phyloP scores from a whole-genome alignment of 257 asterid species.

The Primulina eburnea region DNA sequence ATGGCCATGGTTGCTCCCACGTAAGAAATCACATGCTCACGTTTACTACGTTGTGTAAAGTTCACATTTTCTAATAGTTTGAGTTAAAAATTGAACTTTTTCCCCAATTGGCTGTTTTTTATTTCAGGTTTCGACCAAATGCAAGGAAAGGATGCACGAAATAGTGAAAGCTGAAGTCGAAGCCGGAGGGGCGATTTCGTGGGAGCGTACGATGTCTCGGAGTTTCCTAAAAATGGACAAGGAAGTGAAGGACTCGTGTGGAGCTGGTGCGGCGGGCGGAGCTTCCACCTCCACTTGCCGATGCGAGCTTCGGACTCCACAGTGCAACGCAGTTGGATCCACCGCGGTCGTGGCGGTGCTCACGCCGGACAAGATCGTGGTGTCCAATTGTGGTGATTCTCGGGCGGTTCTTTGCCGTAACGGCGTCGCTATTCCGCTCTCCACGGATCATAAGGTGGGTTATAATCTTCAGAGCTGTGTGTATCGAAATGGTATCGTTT shows the following conservation, averaged over 20 bases:
- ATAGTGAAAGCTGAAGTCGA: conserved; percentile 61
- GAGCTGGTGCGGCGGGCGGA: conserved; percentile 15
- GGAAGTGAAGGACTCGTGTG: conserved; percentile 54
- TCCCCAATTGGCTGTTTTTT: not conserved
- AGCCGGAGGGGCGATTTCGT: conserved; percentile 35
- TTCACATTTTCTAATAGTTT: too few relatives aligned
- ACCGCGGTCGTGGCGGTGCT: conserved; percentile 88
- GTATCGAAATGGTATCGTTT: not conserved
- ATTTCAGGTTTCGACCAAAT: conserved; percentile 73
- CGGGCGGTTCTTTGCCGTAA: conserved; percentile 92
- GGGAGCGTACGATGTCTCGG: conserved; percentile 53
- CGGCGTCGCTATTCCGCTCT: conserved; percentile 84
- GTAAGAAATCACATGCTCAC: conserved; percentile 28
- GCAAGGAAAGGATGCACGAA: conserved; percentile 89
- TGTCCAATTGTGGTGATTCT: conserved; percentile 93
- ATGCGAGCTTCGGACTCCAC: conserved; percentile 82
- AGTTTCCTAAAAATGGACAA: conserved; percentile 76
- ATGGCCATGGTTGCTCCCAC: conserved; percentile 99
- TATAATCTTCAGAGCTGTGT: not conserved
- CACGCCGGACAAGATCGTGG: conserved; percentile 67
- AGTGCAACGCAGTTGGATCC: conserved; percentile 98
- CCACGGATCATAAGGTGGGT: conserved; percentile 83
- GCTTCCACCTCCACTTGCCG: conserved; percentile 51
- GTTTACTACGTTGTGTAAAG: too few relatives aligned
- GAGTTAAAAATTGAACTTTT: not conserved